Evolutionary conservation across 2,329 filamentous ascomycete genomes (phyloP).

Genomic region (Parascedosporium putredinis): DNA sequence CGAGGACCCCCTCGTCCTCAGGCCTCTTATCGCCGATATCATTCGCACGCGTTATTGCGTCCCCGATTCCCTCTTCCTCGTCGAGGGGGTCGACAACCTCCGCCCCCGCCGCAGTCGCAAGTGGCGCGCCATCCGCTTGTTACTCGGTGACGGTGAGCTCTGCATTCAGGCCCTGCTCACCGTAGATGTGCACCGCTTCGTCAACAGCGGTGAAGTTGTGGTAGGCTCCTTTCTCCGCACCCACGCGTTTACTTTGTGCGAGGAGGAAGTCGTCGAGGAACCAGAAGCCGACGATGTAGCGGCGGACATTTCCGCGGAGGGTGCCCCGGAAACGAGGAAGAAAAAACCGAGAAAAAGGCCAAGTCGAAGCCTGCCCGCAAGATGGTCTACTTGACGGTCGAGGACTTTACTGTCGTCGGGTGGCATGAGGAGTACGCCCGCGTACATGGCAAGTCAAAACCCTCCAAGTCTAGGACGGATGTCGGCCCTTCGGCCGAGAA

Average conservation of each 20-base stretch:
- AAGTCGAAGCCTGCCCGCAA: no score
- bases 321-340: no score
- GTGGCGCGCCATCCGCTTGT: slow-evolving; percentile 34
- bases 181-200: slow-evolving; percentile 35
- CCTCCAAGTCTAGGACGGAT: background rate
- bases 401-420: slow-evolving; percentile 34
- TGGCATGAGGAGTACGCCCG: slow-evolving; percentile 32
- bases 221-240: slow-evolving; percentile 39
- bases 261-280: slow-evolving; percentile 12
- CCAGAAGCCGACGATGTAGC: background rate
- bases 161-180: slow-evolving; percentile 43
- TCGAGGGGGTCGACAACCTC: slow-evolving; percentile 32
- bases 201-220: slow-evolving; percentile 32
- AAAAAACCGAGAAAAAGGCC: slow-evolving; percentile 3
- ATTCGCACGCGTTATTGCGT: slow-evolving; percentile 36
- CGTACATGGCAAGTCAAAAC: background rate
- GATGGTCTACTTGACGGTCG: slow-evolving; percentile 35
- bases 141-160: slow-evolving; percentile 42
- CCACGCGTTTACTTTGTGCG: slow-evolving; percentile 21
- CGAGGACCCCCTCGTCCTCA: slow-evolving; percentile 11
- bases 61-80: slow-evolving; percentile 37
- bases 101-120: slow-evolving; percentile 23
- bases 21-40: slow-evolving; percentile 36
- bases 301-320: no score
- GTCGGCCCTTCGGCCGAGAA: background rate